phyloP scores from a whole-genome alignment of 1,284 basidiomycete genomes.

The Sanghuangporus baumii region DNA sequence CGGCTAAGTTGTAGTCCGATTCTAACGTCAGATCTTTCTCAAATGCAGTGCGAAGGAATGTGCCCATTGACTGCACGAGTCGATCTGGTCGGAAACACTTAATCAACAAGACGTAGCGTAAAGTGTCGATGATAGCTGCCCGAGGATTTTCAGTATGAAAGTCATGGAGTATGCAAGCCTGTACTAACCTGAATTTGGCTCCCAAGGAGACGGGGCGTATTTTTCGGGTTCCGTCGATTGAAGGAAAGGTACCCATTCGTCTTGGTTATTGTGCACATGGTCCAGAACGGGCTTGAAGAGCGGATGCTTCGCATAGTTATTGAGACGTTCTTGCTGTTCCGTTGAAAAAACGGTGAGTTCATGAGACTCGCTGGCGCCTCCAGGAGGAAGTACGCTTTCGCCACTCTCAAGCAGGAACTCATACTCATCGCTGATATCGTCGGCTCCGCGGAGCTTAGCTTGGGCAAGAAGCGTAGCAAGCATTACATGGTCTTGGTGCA shows the following conservation, averaged over 20 bases:
- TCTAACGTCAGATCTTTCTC: conserved; percentile 71
- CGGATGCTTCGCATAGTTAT: conserved; percentile 60
- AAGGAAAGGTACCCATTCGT: conserved; percentile 77
- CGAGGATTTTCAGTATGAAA: conserved; percentile 19
- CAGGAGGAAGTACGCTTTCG: conserved; percentile 41
- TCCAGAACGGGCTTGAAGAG: conserved; percentile 75
- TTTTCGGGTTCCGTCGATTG: conserved; percentile 67
- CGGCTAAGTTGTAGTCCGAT: conserved; percentile 68
- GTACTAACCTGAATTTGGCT: conserved; percentile 61
- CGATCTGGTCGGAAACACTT: conserved; percentile 91
- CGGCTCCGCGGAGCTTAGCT: conserved; percentile 77
- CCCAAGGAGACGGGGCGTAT: conserved; percentile 74
- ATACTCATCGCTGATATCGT: conserved; percentile 79
- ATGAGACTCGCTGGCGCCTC: conserved; percentile 34
- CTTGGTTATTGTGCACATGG: conserved; percentile 60
- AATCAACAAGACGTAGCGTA: conserved; percentile 74
- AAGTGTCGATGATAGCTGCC: conserved; percentile 64
- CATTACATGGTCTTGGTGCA: conserved; percentile 91
- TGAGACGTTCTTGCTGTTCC: conserved; percentile 68
- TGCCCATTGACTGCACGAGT: conserved; percentile 72
- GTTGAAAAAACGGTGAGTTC: conserved; percentile 41
- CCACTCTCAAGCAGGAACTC: conserved; percentile 89
- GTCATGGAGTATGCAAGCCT: not conserved
- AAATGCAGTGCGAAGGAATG: conserved; percentile 75
- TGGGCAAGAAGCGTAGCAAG: conserved; percentile 88